Conservation (phyloP, 78 protist species). For the Planoprotostelium fungivorum region DNA sequence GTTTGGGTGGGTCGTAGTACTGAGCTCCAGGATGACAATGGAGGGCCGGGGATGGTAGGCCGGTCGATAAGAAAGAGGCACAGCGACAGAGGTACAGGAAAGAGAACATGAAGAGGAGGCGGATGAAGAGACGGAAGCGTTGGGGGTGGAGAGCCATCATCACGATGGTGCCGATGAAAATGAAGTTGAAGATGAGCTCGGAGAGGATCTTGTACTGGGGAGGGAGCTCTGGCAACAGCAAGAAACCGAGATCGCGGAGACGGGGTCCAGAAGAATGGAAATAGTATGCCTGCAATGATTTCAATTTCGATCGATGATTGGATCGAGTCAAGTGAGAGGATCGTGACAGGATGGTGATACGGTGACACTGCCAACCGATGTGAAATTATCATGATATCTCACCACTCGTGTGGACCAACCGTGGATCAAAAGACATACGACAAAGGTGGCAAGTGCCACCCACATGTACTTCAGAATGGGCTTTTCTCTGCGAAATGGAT, state of each 20-base stretch:
- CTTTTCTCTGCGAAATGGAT: not conserved
- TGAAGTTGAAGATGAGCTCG: not conserved
- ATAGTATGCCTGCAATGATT: not conserved
- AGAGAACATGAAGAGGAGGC: not conserved
- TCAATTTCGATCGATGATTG: no score
- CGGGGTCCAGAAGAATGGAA: not conserved
- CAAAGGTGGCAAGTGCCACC: not conserved
- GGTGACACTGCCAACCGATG: no score
- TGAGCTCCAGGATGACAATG: not conserved
- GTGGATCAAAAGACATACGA: not conserved
- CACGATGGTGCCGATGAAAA: not conserved
- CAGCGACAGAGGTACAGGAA: not conserved
- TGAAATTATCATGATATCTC: not conserved
- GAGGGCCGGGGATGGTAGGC: not conserved
- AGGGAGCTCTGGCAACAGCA: not conserved
- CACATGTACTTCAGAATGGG: not conserved
- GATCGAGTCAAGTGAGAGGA: no score
- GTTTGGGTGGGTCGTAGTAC: not conserved
- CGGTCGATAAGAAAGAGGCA: not conserved
- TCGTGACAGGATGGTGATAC: no score
- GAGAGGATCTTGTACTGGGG: not conserved
- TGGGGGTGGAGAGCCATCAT: not conserved
- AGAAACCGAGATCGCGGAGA: not conserved
- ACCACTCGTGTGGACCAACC: not conserved
- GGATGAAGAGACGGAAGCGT: not conserved